These are phyloP conservation scores for Brasilioporus rufonigricans DNA, from an alignment of 768 basidiomycete genomes.

Conservation along the genomic window DNA sequence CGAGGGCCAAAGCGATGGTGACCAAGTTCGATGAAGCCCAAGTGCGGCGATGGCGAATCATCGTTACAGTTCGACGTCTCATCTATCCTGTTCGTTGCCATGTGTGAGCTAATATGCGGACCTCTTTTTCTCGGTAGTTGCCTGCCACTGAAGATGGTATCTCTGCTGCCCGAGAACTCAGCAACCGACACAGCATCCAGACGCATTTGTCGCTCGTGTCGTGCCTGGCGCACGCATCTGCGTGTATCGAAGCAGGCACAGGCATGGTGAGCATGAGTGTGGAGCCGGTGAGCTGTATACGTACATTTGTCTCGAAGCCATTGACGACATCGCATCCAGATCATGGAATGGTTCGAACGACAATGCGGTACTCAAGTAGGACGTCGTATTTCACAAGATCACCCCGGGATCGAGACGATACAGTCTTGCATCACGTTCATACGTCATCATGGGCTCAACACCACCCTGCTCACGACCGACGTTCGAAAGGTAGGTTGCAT, in stretches of 20 bases:
- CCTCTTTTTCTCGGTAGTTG: constrained; percentile 37
- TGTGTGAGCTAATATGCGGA: background rate
- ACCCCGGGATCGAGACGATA: constrained; percentile 48
- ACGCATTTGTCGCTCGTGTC: constrained; percentile 55
- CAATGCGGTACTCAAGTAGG: constrained; percentile 12
- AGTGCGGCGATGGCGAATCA: constrained; percentile 38
- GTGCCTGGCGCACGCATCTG: constrained; percentile 51
- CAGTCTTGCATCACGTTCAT: constrained; percentile 46
- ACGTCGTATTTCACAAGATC: constrained; percentile 13
- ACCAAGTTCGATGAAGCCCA: constrained; percentile 41
- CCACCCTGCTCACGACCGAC: constrained; percentile 41
- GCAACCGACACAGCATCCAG: constrained; percentile 38
- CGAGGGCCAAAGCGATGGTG: constrained; percentile 41
- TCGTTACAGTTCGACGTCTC: constrained; percentile 44
- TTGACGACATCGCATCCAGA: constrained; percentile 25
- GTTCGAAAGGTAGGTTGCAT: constrained; percentile 38
- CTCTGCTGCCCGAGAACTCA: constrained; percentile 42
- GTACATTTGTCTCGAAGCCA: background rate
- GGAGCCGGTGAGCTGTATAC: constrained; percentile 39
- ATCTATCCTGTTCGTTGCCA: background rate
- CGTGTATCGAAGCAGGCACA: constrained; percentile 52
- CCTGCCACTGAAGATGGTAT: constrained; percentile 59
- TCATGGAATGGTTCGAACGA: constrained; percentile 43
- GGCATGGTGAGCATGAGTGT: constrained; percentile 49
- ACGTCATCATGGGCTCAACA: constrained; percentile 36